phyloP scores from a whole-genome alignment of 73 alveolate genomes.

The Blepharisma stoltei region DNA sequence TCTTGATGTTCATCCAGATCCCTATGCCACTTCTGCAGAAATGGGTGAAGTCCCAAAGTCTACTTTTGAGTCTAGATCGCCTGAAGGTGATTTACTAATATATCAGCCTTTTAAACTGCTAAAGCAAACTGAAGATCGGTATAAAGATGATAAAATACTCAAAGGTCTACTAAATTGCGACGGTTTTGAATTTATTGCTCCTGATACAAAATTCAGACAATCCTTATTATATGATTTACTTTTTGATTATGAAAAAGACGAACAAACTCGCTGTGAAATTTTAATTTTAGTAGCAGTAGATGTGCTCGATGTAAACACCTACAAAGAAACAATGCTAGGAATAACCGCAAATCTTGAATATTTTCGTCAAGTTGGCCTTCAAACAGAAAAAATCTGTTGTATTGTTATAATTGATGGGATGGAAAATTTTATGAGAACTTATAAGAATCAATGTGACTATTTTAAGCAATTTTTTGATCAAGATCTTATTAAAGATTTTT shows the following conservation, averaged over 20 bases:
- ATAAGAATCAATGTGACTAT: neutral
- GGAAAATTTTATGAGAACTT: no score
- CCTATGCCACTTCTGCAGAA: no score
- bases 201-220: neutral
- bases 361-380: neutral
- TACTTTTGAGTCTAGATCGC: no score
- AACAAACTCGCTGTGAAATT: neutral
- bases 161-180: no score
- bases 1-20: no score
- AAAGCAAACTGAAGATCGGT: no score
- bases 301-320: neutral
- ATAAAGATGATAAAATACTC: no score
- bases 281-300: neutral
- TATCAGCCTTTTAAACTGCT: no score
- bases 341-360: neutral
- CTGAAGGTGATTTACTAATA: no score
- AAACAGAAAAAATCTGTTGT: no score
- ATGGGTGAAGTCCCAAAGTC: no score
- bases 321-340: neutral
- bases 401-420: no score
- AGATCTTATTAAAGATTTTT: neutral
- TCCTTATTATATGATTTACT: neutral
- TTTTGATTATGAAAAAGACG: neutral
- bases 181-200: neutral
- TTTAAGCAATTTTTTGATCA: constrained; percentile 6